Conservation (phyloP, 139 green algal genomes). For the Deuterostichococcus epilithicus region DNA sequence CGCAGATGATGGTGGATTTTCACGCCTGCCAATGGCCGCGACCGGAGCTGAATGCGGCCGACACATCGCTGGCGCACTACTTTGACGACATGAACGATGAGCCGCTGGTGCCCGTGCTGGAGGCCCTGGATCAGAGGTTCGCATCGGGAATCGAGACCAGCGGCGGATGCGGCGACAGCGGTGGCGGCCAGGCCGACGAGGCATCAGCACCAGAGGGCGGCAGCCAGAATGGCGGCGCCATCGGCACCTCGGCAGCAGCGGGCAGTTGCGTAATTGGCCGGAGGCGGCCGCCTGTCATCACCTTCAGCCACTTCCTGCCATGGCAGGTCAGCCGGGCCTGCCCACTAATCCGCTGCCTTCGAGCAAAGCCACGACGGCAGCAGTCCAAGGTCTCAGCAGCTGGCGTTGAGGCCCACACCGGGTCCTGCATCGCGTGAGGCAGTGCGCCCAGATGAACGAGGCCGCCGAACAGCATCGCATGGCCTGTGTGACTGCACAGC, state of each 20-base stretch:
- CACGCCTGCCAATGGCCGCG: conserved; percentile 38
- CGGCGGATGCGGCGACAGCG: neutral
- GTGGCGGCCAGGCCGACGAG: neutral
- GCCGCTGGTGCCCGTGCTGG: conserved; percentile 12
- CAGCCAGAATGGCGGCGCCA: neutral
- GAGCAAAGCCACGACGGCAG: no score
- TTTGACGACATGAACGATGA: conserved; percentile 52
- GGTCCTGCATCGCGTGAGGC: no score
- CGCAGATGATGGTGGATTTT: conserved; percentile 52
- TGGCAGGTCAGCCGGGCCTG: conserved; percentile 19
- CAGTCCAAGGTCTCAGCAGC: no score
- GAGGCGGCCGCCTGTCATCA: conserved; percentile 38
- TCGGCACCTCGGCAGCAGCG: no score
- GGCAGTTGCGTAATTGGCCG: no score
- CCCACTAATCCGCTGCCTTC: no score
- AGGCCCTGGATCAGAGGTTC: conserved; percentile 6
- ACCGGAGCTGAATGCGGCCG: neutral
- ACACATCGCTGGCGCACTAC: conserved; percentile 31
- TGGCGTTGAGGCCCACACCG: no score
- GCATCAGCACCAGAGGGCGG: neutral
- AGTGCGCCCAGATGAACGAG: no score
- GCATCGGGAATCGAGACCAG: neutral
- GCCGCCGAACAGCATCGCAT: no score
- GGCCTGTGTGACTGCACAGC: no score
- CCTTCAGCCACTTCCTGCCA: conserved; percentile 56